Conservation (phyloP, 2,329 filamentous ascomycete genomes). For the Gnomoniopsis sp. region DNA sequence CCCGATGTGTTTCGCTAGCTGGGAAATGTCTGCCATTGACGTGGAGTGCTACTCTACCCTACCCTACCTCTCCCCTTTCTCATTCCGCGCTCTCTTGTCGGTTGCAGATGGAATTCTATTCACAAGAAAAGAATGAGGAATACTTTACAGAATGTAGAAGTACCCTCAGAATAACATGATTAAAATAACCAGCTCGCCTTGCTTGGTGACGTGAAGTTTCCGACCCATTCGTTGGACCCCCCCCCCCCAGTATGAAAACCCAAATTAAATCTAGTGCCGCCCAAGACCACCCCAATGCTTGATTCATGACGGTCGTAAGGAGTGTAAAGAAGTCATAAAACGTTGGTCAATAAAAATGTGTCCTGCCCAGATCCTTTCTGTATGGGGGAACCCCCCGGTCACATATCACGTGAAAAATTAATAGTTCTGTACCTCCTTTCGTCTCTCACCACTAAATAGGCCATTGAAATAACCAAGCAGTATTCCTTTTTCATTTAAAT, state of each 20-base stretch:
- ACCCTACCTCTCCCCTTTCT: neutral
- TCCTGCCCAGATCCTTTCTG: neutral
- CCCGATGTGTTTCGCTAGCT: neutral
- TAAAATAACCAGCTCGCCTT: neutral
- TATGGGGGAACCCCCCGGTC: too few relatives aligned
- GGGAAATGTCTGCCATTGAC: too few relatives aligned
- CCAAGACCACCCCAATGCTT: neutral
- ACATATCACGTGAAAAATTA: too few relatives aligned
- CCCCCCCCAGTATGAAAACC: neutral
- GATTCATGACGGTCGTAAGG: neutral
- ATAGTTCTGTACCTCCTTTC: too few relatives aligned
- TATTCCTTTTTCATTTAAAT: constrained; percentile 26
- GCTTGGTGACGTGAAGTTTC: neutral
- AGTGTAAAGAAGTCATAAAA: constrained; percentile 13
- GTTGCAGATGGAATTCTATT: neutral
- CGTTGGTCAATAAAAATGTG: neutral
- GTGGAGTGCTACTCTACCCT: too few relatives aligned
- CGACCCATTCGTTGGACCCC: neutral
- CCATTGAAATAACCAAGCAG: too few relatives aligned
- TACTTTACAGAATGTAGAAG: constrained; percentile 1
- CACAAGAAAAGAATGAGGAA: constrained; percentile 2
- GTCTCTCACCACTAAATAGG: too few relatives aligned
- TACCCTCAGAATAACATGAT: neutral
- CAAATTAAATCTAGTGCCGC: neutral
- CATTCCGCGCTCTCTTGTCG: neutral